phyloP scores from a whole-genome alignment of 1,139 yeast species.

The Candida freyschussii region DNA sequence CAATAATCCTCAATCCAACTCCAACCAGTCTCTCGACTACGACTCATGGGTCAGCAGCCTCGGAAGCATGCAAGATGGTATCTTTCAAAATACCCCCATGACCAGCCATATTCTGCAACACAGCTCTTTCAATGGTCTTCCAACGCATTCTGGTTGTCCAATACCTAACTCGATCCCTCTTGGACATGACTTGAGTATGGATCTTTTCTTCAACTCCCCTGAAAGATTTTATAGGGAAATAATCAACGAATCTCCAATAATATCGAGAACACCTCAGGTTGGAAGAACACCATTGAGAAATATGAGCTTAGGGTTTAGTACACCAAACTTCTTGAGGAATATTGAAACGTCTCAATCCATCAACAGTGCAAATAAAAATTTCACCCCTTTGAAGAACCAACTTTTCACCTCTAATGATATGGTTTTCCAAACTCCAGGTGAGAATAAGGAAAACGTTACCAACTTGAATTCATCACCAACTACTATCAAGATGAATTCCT shows the following conservation, averaged over 20 bases:
- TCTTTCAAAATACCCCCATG: constrained; percentile 25
- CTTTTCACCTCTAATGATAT: constrained; percentile 14
- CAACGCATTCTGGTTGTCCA: too few relatives aligned
- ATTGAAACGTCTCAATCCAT: constrained; percentile 12
- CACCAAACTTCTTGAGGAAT: constrained; percentile 23
- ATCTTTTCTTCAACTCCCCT: constrained; percentile 31
- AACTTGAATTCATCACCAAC: constrained; percentile 25
- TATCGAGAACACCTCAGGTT: constrained; percentile 20
- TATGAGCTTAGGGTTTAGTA: constrained; percentile 20
- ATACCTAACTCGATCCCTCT: too few relatives aligned
- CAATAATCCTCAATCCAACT: constrained; percentile 2
- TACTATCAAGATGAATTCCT: constrained; percentile 25
- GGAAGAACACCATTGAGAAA: constrained; percentile 25
- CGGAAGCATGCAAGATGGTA: constrained; percentile 24
- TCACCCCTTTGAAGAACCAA: constrained; percentile 24
- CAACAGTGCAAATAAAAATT: constrained; percentile 9
- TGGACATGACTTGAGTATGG: constrained; percentile 33
- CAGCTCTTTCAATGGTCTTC: constrained; percentile 5
- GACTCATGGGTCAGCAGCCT: constrained; percentile 25
- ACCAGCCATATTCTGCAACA: constrained; percentile 21
- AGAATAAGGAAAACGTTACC: constrained; percentile 9
- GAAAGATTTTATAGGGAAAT: constrained; percentile 33
- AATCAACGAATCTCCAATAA: constrained; percentile 25
- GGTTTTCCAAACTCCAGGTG: constrained; percentile 22
- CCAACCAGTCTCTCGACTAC: constrained; percentile 22